Evolutionary conservation across 495 filamentous ascomycete genomes (phyloP), one percentile per base, ranked within the genome.

Genomic region (Sporormia fimetaria): DNA sequence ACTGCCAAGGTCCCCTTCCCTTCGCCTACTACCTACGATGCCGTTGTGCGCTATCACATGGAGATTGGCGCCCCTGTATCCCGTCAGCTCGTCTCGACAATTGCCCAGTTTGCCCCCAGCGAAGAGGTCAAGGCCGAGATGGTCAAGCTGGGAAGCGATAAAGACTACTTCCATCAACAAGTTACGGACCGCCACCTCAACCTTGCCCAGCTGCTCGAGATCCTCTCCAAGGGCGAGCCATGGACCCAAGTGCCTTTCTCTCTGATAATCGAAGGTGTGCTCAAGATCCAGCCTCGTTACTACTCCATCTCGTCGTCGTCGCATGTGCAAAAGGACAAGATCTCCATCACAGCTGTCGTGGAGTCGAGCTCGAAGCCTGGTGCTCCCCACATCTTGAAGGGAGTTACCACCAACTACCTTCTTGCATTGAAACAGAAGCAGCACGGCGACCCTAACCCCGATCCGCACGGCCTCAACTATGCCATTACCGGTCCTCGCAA

Each of bases 271-370:
- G 90, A 99, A 67, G 82, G 86, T 48, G 61, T 96, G 38, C 81
- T 81, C 64, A 94, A 93, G 67, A 75, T 99, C 31, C 90, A 96
- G 57, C 87, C 92, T 6, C 84, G 90, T 21, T 99, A 96, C 70
- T 99, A 99, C 68, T 96, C 92, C 17, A 99, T 99, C 61, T 99
- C 90, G 16, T 96, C 92, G 0, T 95, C 88, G 0, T 95, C 90
- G 16, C 61, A 85, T 7, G 90, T 93, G 26, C 87, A 99, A 46
- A 87, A 90, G 62, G 78, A 92, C 58, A 80, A 83, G 65, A 83
- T 96, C 48, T 81, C 90, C 45, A 80, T 99, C 51, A 99, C 90
- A 3, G 88, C 88, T 40, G 83, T 96, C 24, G 90, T 99, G 42
- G 92, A 94, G 62, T 80, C 79, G 26, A 67, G 83, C 47, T 62